These are phyloP conservation scores for Mucor ambiguus DNA, from an alignment of 371 early-diverging fungal species.

Conservation along the genomic window DNA sequence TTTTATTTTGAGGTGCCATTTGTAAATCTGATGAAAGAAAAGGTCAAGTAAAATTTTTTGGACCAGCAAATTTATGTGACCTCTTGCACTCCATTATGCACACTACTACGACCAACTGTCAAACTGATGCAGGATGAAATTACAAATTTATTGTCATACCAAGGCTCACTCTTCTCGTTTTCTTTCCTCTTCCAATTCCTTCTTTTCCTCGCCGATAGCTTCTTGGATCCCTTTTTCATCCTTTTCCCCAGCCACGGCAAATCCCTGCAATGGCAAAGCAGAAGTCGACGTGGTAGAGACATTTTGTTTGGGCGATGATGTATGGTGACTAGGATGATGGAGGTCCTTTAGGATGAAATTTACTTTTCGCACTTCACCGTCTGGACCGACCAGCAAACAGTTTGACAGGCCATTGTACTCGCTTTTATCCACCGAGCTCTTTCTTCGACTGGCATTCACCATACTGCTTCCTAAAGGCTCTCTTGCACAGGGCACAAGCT, in stretches of 20 bases:
- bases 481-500: conserved; percentile 47
- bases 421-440: conserved; percentile 3
- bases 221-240: not conserved
- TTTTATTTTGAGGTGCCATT: conserved; percentile 16
- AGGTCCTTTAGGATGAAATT: conserved; percentile 24
- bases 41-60: not conserved
- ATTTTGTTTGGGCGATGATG: not conserved
- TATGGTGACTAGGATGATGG: not conserved
- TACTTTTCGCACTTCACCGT: conserved; percentile 56
- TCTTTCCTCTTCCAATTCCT: not conserved
- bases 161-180: not conserved
- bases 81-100: not conserved
- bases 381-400: conserved; percentile 59
- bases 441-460: conserved; percentile 39
- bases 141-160: no score
- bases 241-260: not conserved
- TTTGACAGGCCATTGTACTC: conserved; percentile 44
- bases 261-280: not conserved
- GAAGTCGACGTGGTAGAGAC: no score
- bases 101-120: no score
- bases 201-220: not conserved
- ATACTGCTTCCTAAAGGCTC: conserved; percentile 45
- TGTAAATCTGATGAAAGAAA: not conserved
- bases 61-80: conserved; percentile 2
- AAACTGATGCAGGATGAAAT: no score